A percentile compares a stretch with the other conserved stretches of the same genome.
phyloP scores from a whole-genome alignment of 176 grass and related monocot genomes.

The Oropetium thomaeum region DNA sequence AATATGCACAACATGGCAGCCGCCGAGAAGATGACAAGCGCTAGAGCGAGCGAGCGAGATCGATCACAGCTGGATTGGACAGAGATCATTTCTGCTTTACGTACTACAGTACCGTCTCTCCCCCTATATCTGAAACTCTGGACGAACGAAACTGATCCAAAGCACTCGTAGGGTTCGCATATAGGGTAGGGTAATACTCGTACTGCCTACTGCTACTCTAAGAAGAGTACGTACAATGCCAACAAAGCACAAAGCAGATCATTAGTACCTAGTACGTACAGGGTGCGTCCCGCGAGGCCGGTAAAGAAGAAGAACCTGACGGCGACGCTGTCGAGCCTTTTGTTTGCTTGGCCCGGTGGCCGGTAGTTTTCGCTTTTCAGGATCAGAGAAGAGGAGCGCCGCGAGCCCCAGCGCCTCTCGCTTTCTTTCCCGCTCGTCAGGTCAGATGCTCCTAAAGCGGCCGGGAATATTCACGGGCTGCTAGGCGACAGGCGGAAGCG shows the following conservation, averaged over 20 bases:
- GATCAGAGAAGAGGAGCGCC: background rate
- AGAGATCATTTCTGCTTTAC: background rate
- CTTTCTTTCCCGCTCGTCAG: constrained; percentile 19
- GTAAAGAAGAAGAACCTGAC: constrained; percentile 27
- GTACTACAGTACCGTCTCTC: background rate
- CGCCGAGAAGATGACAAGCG: constrained; percentile 12
- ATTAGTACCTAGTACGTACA: constrained; percentile 40
- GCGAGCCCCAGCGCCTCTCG: no score
- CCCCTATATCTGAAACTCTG: background rate
- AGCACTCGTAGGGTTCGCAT: background rate
- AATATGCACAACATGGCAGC: background rate
- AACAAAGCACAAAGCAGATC: constrained; percentile 10
- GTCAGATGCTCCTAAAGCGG: constrained; percentile 39
- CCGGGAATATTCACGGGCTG: constrained; percentile 42
- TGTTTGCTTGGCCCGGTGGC: constrained; percentile 1
- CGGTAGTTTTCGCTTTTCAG: background rate
- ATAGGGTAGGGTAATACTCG: background rate
- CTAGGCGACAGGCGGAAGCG: constrained; percentile 43
- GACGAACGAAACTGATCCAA: background rate
- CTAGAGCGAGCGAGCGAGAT: background rate
- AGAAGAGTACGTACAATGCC: constrained; percentile 11
- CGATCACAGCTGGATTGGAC: background rate
- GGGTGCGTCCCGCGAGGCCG: constrained; percentile 12
- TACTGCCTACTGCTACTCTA: no score
- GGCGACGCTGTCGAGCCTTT: constrained; percentile 22